Conservation (phyloP, 768 basidiomycete species). For the Serendipita vermifera region DNA sequence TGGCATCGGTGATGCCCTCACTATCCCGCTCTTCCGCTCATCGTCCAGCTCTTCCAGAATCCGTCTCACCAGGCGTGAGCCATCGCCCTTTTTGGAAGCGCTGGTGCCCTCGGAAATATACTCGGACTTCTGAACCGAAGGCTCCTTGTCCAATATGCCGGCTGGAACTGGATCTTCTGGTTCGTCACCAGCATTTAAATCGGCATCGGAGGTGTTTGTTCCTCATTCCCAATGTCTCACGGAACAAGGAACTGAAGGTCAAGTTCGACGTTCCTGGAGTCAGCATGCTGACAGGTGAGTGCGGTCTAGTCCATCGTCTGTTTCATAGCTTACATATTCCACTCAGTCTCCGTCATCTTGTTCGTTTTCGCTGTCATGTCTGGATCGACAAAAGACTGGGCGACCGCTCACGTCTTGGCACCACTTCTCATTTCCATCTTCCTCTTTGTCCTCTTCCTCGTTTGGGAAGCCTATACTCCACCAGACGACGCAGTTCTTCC, state of each 20-base stretch:
- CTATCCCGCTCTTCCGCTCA: constrained; percentile 36
- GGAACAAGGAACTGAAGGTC: neutral
- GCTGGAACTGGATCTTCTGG: constrained; percentile 42
- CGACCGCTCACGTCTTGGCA: constrained; percentile 30
- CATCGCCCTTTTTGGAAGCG: constrained; percentile 34
- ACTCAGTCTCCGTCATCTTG: constrained; percentile 23
- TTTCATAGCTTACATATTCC: too few species aligned
- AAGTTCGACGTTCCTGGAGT: constrained; percentile 2
- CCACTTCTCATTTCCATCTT: constrained; percentile 35
- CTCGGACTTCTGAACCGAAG: constrained; percentile 34
- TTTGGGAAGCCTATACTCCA: constrained; percentile 35
- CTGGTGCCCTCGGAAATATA: constrained; percentile 35
- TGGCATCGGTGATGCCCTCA: constrained; percentile 39
- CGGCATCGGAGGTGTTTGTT: constrained; percentile 23
- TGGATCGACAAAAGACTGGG: constrained; percentile 40
- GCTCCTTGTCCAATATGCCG: constrained; percentile 27
- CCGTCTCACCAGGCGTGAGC: constrained; percentile 35
- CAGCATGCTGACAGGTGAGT: constrained; percentile 9
- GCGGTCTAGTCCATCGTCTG: too few species aligned
- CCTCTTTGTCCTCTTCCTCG: constrained; percentile 33
- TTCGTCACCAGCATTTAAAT: constrained; percentile 30
- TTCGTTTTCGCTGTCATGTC: constrained; percentile 29
- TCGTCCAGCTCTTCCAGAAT: constrained; percentile 39
- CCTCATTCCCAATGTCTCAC: constrained; percentile 24
- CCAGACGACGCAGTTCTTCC: constrained; percentile 30